Evolutionary conservation across 1,284 basidiomycete genomes (phyloP).

Genomic region (Dichomitus squalens): DNA sequence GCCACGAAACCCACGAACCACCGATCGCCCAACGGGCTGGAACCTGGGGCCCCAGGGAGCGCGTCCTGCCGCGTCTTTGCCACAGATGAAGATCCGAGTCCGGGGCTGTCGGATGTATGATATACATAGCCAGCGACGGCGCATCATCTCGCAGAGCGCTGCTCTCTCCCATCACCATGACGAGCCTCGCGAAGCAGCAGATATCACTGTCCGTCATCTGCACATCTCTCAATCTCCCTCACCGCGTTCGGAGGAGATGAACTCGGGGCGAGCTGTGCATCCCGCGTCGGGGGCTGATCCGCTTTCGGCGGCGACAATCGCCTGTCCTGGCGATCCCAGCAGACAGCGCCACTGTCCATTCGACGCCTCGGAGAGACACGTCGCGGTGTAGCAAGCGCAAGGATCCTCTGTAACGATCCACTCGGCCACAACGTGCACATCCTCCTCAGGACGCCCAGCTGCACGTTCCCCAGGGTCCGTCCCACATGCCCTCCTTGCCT

Average conservation of each 20-base stretch:
- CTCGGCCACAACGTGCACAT: not conserved
- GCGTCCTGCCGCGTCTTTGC: too few species aligned
- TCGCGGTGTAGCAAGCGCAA: too few species aligned
- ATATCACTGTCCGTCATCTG: not conserved
- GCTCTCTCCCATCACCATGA: constrained; percentile 1
- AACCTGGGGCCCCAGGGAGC: not conserved
- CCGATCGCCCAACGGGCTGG: not conserved
- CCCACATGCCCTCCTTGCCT: not conserved
- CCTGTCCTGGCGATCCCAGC: too few species aligned
- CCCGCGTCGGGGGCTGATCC: not conserved
- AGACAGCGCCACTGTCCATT: not conserved
- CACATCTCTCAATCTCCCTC: not conserved
- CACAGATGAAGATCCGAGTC: constrained; percentile 1
- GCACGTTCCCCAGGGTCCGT: not conserved
- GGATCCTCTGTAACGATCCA: not conserved
- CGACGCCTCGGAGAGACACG: not conserved
- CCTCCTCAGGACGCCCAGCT: not conserved
- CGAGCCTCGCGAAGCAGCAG: not conserved
- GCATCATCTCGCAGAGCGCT: constrained; percentile 18
- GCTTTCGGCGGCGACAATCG: not conserved
- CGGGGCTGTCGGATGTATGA: not conserved
- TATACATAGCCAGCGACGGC: constrained; percentile 12
- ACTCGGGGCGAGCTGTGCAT: not conserved
- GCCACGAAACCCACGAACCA: not conserved
- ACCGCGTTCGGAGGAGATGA: not conserved